Conservation (phyloP, 148 eudicot genomes). For the Talinum fruticosum region DNA sequence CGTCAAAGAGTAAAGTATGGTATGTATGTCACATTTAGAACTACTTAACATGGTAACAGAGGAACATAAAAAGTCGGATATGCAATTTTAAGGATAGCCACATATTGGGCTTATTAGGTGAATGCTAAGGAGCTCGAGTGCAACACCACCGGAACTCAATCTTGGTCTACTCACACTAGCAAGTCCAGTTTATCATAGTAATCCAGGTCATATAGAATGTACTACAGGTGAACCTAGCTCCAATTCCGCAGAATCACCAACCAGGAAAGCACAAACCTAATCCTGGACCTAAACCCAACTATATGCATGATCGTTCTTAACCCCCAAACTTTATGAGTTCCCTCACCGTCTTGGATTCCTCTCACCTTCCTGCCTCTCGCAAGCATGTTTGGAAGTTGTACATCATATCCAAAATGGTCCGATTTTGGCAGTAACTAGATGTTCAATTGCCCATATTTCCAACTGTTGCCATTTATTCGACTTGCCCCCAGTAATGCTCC, state of each 20-base stretch:
- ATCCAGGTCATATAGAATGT: slow-evolving; percentile 3
- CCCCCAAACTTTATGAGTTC: slow-evolving; percentile 54
- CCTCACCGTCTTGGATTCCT: slow-evolving; percentile 56
- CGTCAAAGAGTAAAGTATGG: too few relatives aligned
- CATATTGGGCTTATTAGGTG: too few relatives aligned
- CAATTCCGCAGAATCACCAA: slow-evolving; percentile 27
- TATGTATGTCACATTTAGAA: too few relatives aligned
- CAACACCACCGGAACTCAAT: not conserved
- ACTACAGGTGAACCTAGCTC: not conserved
- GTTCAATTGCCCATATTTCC: slow-evolving; percentile 63
- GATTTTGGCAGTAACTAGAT: slow-evolving; percentile 54
- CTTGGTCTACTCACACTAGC: not conserved
- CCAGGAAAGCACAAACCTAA: slow-evolving; percentile 40
- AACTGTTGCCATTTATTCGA: slow-evolving; percentile 57
- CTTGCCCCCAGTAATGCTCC: slow-evolving; percentile 72
- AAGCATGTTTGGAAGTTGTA: slow-evolving; percentile 62
- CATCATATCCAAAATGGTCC: slow-evolving; percentile 62
- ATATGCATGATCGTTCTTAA: slow-evolving; percentile 59
- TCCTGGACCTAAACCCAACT: slow-evolving; percentile 57
- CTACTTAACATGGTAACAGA: too few relatives aligned
- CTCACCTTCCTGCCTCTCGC: slow-evolving; percentile 75
- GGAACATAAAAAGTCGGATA: too few relatives aligned
- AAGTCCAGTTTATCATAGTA: not conserved
- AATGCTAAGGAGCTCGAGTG: too few relatives aligned
- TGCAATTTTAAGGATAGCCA: too few relatives aligned